A percentile compares a stretch with the other conserved stretches of the same genome.
These are phyloP conservation scores for Acephala macrosclerotiorum DNA, from an alignment of 2,329 filamentous ascomycete genomes.

Conservation along the genomic window DNA sequence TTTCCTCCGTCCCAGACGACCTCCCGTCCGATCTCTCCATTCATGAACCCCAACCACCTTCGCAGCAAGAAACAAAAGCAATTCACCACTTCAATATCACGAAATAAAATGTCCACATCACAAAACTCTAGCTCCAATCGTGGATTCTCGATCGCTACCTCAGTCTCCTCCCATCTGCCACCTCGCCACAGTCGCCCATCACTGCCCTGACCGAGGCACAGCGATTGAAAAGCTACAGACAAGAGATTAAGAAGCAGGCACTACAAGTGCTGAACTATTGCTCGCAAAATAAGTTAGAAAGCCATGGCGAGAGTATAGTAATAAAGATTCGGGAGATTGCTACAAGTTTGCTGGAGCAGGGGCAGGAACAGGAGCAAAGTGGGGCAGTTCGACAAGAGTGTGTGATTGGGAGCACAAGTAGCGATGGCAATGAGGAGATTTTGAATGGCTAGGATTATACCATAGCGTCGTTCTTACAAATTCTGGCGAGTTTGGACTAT, in stretches of 20 bases:
- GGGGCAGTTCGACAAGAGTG: not conserved
- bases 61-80: not conserved
- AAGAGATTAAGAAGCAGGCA: constrained; percentile 26
- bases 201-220: constrained; percentile 17
- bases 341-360: constrained; percentile 33
- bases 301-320: constrained; percentile 36
- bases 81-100: constrained; percentile 33
- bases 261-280: constrained; percentile 28
- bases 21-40: constrained; percentile 10
- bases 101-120: constrained; percentile 40
- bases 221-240: constrained; percentile 7
- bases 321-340: constrained; percentile 41
- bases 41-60: not conserved
- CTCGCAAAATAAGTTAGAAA: constrained; percentile 32
- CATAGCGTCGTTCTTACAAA: constrained; percentile 4
- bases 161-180: not conserved
- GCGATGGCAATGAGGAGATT: not conserved
- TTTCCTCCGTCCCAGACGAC: not conserved
- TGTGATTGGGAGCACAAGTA: not conserved
- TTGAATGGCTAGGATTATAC: not conserved
- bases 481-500: constrained; percentile 6
- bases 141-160: constrained; percentile 33
- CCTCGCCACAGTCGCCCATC: constrained; percentile 12
- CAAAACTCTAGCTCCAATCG: constrained; percentile 38
- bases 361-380: constrained; percentile 9